Conservation (phyloP, 1,284 basidiomycete genomes). For the Inonotus obliquus region DNA sequence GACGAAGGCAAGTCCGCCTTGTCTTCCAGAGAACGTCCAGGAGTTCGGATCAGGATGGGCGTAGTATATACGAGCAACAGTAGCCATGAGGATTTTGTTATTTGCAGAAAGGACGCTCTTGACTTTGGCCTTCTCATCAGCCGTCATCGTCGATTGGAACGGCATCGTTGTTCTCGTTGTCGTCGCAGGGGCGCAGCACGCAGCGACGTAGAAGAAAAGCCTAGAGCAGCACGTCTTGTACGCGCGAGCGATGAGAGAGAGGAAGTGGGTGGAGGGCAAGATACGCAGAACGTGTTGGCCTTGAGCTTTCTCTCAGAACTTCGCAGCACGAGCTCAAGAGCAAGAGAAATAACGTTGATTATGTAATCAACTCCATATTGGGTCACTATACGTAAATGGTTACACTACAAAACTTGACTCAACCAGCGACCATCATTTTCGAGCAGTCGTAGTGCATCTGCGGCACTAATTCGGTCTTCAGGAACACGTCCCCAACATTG, state of each 20-base stretch:
- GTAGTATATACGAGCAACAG: slow-evolving; percentile 84
- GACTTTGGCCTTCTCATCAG: slow-evolving; percentile 75
- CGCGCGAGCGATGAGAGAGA: neutral
- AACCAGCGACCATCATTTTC: neutral
- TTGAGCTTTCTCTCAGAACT: neutral
- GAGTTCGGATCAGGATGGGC: slow-evolving; percentile 68
- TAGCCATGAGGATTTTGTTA: slow-evolving; percentile 75
- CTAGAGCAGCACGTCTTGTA: neutral
- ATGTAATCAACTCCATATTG: neutral
- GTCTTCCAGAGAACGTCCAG: slow-evolving; percentile 84
- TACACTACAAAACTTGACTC: neutral
- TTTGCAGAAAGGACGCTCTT: slow-evolving; percentile 58
- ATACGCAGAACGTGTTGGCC: neutral
- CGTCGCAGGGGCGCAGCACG: too few species aligned
- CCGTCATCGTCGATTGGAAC: slow-evolving; percentile 58
- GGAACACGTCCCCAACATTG: neutral
- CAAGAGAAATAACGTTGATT: slow-evolving; percentile 1
- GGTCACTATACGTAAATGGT: neutral
- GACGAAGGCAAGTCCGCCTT: slow-evolving; percentile 78
- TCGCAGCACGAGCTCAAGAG: slow-evolving; percentile 5
- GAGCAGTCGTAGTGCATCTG: neutral
- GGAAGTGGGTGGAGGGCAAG: neutral
- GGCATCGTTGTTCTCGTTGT: slow-evolving; percentile 52
- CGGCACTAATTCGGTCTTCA: neutral
- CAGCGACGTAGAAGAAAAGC: neutral